Base-by-base conservation (phyloP, 2,329 filamentous ascomycete species). In the Sporothrix pseudoabietina region DNA sequence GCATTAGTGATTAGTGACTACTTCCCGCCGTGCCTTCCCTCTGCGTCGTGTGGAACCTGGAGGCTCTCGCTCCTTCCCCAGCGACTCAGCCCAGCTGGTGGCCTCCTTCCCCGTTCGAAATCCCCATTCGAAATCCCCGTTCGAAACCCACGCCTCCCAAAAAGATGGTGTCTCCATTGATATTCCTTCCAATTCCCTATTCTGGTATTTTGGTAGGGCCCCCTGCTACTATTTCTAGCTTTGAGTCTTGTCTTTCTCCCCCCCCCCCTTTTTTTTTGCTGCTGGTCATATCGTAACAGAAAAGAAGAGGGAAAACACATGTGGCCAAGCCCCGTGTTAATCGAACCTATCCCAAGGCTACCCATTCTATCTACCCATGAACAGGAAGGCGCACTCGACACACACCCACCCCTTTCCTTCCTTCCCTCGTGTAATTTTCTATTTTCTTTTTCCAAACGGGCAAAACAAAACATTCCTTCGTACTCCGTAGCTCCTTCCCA, bases 131-230 rank as follows among this genome's bases (percentile, higher is more conserved):
- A n/a, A n/a, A n/a, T n/a, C n/a, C n/a, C 22, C 39, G 10, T 66
- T 66, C 39, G 61, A 47, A 47, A 47, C 59, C 12, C 59, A 63
- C 59, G 35, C 39, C n/a, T 8, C 61, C 41, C 22, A 10, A 55
- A 55, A 55, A 55, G 52, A 55, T 55, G 30, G 57, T 35, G 55
- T 32, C 32, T 49, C 52, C 52, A 44, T 41, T 63, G 39, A 41
- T 63, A 63, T 63, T 44, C 35, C 59, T 22, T 44, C 59, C 59
- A n/a, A n/a, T 63, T 12, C 65, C 65, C 61, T 47, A 30, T 65
- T 44, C 26, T 54, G 41, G 41, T 54, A 35, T 54, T 41, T 30
- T 9, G 47, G 30, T n/a, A 12, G 22, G 41, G n/a, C 63, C 39
- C 39, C 63, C 26, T 26, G 26, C 26, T 32, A 22, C 16, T 22